These are phyloP conservation scores for Acacia pycnantha DNA, from an alignment of 331 rosid genomes.

Conservation along the genomic window DNA sequence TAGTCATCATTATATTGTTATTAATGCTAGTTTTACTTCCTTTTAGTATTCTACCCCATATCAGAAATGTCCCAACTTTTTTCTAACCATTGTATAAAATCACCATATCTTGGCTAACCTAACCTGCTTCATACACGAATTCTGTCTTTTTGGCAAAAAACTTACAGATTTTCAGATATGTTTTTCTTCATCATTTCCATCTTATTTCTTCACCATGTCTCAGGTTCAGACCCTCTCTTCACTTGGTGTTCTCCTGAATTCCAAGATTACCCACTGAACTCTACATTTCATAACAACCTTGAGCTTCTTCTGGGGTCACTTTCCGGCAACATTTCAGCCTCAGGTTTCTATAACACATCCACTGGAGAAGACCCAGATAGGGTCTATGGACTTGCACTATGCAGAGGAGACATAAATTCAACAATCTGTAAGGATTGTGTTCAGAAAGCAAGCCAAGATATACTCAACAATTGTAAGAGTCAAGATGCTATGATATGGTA, in stretches of 20 bases:
- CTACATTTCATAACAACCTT: constrained; percentile 44
- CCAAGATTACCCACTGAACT: constrained; percentile 30
- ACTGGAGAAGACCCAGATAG: constrained; percentile 18
- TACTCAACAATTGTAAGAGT: constrained; percentile 31
- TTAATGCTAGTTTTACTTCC: not conserved
- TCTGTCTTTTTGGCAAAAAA: constrained; percentile 22
- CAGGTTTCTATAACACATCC: constrained; percentile 39
- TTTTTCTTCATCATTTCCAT: constrained; percentile 25
- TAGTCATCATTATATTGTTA: not conserved
- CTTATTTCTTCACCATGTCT: constrained; percentile 11
- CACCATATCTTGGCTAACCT: not conserved
- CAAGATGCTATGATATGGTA: constrained; percentile 54
- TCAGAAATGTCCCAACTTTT: not conserved
- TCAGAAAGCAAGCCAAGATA: constrained; percentile 47
- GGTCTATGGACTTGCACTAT: constrained; percentile 58
- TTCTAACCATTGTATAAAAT: not conserved
- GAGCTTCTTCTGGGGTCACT: constrained; percentile 35
- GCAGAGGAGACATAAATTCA: constrained; percentile 54
- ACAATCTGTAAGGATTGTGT: constrained; percentile 45
- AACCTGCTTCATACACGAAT: not conserved
- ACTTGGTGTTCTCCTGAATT: constrained; percentile 30
- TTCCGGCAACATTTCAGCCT: constrained; percentile 34
- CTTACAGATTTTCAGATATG: constrained; percentile 21
- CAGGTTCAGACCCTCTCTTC: constrained; percentile 33
- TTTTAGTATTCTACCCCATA: not conserved